Evolutionary conservation across 495 filamentous ascomycete species (phyloP).

Genomic region (Penicillium nucicola): DNA sequence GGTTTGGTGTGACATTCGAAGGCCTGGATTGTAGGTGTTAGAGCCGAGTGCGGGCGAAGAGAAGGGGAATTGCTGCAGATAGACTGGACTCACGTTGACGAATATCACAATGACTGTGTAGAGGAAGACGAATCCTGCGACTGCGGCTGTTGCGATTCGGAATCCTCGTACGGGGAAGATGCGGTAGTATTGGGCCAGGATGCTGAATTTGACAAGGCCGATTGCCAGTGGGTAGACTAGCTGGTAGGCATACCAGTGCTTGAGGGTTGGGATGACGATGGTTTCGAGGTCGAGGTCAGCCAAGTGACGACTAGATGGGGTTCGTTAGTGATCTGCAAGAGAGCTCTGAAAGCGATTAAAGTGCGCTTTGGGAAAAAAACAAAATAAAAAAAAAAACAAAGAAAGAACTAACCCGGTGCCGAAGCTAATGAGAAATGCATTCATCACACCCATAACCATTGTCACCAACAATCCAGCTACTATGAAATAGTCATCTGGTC

Average conservation of each 20-base stretch:
- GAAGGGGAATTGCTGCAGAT: no score
- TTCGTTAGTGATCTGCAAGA: neutral
- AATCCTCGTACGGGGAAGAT: conserved; percentile 11
- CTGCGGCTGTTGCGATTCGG: conserved; percentile 3
- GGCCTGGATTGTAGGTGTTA: conserved; percentile 3
- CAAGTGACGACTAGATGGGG: conserved; percentile 5
- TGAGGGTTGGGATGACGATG: conserved; percentile 12
- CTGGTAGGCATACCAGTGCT: conserved; percentile 20
- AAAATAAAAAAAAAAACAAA: no score
- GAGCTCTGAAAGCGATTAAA: no score
- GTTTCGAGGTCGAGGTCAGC: conserved; percentile 1
- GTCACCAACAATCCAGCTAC: conserved; percentile 7
- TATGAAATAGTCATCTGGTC: conserved; percentile 13
- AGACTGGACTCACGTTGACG: conserved; percentile 11
- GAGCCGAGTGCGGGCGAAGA: neutral
- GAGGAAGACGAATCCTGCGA: conserved; percentile 6
- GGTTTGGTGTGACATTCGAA: conserved; percentile 20
- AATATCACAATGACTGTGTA: conserved; percentile 15
- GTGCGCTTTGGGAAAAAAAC: no score
- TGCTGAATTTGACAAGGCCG: conserved; percentile 15
- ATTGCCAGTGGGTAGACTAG: conserved; percentile 14
- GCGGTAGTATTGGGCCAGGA: conserved; percentile 16
- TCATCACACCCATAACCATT: conserved; percentile 17
- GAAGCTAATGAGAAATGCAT: conserved; percentile 11
- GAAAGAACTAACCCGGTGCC: conserved; percentile 9